Conservation (phyloP, 495 filamentous ascomycete species). For the Podospora appendiculata region DNA sequence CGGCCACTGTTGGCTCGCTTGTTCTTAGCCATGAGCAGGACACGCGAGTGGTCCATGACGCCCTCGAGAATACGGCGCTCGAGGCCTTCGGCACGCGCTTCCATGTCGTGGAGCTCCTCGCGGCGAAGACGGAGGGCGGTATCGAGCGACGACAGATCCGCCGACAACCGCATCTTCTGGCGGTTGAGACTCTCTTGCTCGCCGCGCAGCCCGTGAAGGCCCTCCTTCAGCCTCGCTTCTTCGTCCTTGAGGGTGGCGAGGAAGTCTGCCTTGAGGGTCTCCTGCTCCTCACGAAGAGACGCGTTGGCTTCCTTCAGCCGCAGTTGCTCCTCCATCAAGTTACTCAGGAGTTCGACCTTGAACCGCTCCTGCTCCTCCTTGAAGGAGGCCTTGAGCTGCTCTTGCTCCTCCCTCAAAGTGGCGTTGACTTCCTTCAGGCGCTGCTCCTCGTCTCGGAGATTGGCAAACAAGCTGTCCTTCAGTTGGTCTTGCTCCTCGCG, state of each 20-base stretch:
- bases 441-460: slow-evolving; percentile 32
- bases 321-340: slow-evolving; percentile 64
- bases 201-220: slow-evolving; percentile 37
- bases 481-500: slow-evolving; percentile 3
- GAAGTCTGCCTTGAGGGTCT: slow-evolving; percentile 54
- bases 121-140: slow-evolving; percentile 80
- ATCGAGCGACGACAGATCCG: slow-evolving; percentile 80
- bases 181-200: slow-evolving; percentile 65
- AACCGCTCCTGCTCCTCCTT: slow-evolving; percentile 22
- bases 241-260: slow-evolving; percentile 48
- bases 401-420: slow-evolving; percentile 10
- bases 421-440: slow-evolving; percentile 3
- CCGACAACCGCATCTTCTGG: slow-evolving; percentile 68
- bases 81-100: slow-evolving; percentile 73
- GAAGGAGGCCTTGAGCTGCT: slow-evolving; percentile 11
- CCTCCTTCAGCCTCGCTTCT: slow-evolving; percentile 31
- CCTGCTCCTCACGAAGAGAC: slow-evolving; percentile 57
- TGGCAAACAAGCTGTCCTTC: slow-evolving; percentile 16
- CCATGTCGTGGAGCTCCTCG: slow-evolving; percentile 86
- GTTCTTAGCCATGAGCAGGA: slow-evolving; percentile 63
- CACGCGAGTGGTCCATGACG: slow-evolving; percentile 89
- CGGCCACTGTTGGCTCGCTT: slow-evolving; percentile 26
- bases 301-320: slow-evolving; percentile 68
- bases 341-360: slow-evolving; percentile 50
- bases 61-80: slow-evolving; percentile 91